Evolutionary conservation across 148 eudicot genomes (phyloP).

Genomic region (Silene uniflora): DNA sequence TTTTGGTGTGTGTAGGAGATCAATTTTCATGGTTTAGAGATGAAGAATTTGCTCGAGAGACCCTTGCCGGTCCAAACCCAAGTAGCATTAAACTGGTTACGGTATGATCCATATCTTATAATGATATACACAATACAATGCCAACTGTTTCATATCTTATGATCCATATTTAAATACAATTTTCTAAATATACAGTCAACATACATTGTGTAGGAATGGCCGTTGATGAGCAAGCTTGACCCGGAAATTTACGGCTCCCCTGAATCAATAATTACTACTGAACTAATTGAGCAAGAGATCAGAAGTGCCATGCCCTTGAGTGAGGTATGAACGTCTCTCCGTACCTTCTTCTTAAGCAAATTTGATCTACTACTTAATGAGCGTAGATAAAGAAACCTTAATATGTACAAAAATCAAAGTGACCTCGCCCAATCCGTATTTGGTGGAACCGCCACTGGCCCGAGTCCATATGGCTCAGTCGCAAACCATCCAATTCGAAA

Average conservation of each 20-base stretch:
- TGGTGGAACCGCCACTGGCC: no score
- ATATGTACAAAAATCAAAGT: no score
- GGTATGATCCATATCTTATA: background rate
- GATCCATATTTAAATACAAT: no score
- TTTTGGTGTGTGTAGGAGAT: slow-evolving; percentile 31
- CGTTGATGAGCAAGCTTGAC: slow-evolving; percentile 62
- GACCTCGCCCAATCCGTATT: no score
- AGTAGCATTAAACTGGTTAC: background rate
- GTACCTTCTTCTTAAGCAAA: background rate
- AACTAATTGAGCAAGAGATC: background rate
- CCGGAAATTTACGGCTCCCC: slow-evolving; percentile 51
- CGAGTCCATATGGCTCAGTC: no score
- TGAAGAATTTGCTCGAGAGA: slow-evolving; percentile 36
- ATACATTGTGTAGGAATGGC: slow-evolving; percentile 29
- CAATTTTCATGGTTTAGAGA: slow-evolving; percentile 61
- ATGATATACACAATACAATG: no score
- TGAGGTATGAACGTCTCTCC: background rate
- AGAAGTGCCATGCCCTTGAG: background rate
- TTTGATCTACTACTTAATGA: no score
- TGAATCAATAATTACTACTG: slow-evolving; percentile 35
- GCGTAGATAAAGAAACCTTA: no score
- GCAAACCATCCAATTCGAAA: no score
- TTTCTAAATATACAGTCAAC: background rate
- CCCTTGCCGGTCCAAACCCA: background rate
- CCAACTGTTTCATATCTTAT: no score